phyloP scores from a whole-genome alignment of 495 filamentous ascomycete species.

The Lasiosphaeria hispida region DNA sequence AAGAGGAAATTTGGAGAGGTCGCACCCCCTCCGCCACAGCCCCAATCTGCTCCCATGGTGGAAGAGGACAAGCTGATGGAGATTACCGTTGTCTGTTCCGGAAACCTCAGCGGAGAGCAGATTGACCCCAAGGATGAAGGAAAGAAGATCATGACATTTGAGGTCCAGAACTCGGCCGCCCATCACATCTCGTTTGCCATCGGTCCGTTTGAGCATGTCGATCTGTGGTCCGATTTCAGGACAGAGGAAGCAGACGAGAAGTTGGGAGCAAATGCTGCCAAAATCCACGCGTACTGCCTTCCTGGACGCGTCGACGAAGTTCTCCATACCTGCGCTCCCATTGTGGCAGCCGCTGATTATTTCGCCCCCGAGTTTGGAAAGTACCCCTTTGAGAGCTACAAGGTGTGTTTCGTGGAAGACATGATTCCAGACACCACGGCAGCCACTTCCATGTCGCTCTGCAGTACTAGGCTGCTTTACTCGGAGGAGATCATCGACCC shows the following conservation, averaged over 20 bases:
- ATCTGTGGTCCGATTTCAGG: constrained; percentile 78
- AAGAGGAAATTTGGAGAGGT: constrained; percentile 38
- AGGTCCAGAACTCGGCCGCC: constrained; percentile 63
- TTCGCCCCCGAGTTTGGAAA: constrained; percentile 81
- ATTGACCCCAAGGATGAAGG: constrained; percentile 67
- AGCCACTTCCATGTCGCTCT: constrained; percentile 80
- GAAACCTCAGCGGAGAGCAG: constrained; percentile 79
- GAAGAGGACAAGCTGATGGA: constrained; percentile 85
- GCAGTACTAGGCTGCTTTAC: constrained; percentile 81
- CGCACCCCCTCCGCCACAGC: constrained; percentile 29
- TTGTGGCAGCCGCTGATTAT: constrained; percentile 70
- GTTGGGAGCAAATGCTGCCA: constrained; percentile 76
- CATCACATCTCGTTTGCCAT: constrained; percentile 89
- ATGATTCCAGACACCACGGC: constrained; percentile 66
- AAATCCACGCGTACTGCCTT: constrained; percentile 85
- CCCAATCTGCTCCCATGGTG: constrained; percentile 36
- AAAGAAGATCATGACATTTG: constrained; percentile 82
- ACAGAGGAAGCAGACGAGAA: constrained; percentile 88
- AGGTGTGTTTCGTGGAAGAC: constrained; percentile 92
- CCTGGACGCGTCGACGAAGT: constrained; percentile 77
- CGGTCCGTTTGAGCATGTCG: constrained; percentile 90
- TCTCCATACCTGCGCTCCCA: constrained; percentile 66
- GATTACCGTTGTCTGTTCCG: constrained; percentile 84
- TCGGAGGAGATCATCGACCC: constrained; percentile 78
- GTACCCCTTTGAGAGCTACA: constrained; percentile 85